Evolutionary conservation across 345 rosid species (phyloP), one percentile per base, ranked within the genome.

Genomic region (Sisymbrium irio): DNA sequence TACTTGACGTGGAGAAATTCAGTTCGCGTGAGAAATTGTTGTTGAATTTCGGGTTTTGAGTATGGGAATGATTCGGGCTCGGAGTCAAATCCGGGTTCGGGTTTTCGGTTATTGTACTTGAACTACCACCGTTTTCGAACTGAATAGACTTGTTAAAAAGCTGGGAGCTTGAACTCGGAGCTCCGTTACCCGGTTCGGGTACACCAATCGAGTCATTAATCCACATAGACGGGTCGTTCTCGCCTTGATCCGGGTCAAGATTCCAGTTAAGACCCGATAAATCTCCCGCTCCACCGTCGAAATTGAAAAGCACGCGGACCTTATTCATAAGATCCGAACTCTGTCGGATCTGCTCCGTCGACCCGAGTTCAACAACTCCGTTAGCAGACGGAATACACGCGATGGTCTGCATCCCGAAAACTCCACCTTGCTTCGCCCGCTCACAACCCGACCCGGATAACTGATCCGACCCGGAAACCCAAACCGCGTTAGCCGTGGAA

Each of bases 361-460:
- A 90, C 28, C 97, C 98, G 77, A 95, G 73, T 67, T 95, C 99
- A 0, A 95, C 96, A 7, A 95, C 99, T 7, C 99, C 98, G 72
- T 86, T 89, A 1, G 84, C 87, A 44, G 87, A 83, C 30, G 99
- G 98, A 33, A 95, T 80, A 62, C 99, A 95, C 14, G 90, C 98
- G 69, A 95, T 62, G 10, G 97, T 92, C 78, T 87, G 89, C 69
- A 95, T 78, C 61, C 99, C 99, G 53, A 89, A 90, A 1, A 84
- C 77, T 14, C 88, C 89, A 1, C 89, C 99, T 62, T 90, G 97
- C 70, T 82, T 81, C 0, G 91, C 92, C 65, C 98, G 73, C 4
- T 95, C 98, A 77, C 98, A 95, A 11, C 79, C 74, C 72, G 97
- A 88, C 22, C 46, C 72, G 30, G 81, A 69, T 33, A 95, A 72